Evolutionary conservation across 2,329 filamentous ascomycete genomes (phyloP).

Genomic region (Ceratocystis lukuohia): DNA sequence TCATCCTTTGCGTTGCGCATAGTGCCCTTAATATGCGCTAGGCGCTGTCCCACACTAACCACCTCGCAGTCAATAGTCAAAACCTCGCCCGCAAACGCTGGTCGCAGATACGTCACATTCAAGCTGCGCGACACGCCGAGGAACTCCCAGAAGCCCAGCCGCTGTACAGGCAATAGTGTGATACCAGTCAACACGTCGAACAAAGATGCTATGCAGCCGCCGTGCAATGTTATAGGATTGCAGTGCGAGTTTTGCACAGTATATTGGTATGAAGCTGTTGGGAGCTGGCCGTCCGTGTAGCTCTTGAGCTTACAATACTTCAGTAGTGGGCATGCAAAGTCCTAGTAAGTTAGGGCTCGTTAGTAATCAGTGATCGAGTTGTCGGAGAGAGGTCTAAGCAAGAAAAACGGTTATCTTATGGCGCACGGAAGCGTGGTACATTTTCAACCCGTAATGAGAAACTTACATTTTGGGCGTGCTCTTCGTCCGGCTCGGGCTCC

Average conservation of each 20-base stretch:
- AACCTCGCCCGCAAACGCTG: constrained; percentile 39
- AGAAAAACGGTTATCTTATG: background rate
- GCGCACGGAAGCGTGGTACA: background rate
- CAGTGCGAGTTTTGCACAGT: constrained; percentile 38
- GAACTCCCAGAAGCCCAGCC: constrained; percentile 42
- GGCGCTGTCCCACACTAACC: constrained; percentile 41
- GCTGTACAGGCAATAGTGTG: constrained; percentile 41
- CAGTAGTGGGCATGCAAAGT: constrained; percentile 33
- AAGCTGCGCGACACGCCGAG: constrained; percentile 54
- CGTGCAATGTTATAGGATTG: constrained; percentile 46
- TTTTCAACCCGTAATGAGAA: no score
- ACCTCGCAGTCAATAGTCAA: constrained; percentile 44
- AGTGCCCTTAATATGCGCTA: constrained; percentile 40
- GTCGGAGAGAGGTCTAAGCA: background rate
- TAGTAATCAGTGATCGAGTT: no score
- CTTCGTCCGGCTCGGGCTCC: background rate
- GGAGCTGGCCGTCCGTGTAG: constrained; percentile 27
- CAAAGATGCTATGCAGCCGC: constrained; percentile 50
- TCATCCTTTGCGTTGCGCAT: constrained; percentile 42
- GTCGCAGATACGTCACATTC: constrained; percentile 53
- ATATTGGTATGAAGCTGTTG: constrained; percentile 34
- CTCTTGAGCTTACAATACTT: constrained; percentile 32
- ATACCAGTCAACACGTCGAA: constrained; percentile 54
- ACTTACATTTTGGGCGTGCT: constrained; percentile 6
- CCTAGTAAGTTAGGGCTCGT: constrained; percentile 24